Evolutionary conservation across 2,329 filamentous ascomycete species (phyloP).

Genomic region (Hypoxylon sp.): DNA sequence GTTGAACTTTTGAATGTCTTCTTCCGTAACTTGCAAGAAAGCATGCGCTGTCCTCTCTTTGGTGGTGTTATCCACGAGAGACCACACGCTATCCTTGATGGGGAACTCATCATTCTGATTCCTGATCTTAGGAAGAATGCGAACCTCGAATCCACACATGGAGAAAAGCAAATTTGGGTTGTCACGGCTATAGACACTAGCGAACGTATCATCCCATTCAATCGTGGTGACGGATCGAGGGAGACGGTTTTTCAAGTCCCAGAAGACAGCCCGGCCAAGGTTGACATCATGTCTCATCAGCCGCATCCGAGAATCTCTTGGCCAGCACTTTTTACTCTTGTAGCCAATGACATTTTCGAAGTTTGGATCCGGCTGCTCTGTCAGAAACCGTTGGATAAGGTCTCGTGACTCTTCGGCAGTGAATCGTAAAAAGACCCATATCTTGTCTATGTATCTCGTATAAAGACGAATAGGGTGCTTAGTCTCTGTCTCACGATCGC

Average conservation of each 20-base stretch:
- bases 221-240: conserved; percentile 96
- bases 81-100: conserved; percentile 98
- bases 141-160: conserved; percentile 98
- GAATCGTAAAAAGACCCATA: conserved; percentile 98
- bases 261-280: conserved; percentile 95
- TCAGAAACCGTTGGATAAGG: conserved; percentile 96
- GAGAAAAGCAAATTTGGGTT: conserved; percentile 98
- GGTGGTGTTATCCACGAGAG: conserved; percentile 92
- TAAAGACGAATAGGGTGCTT: conserved; percentile 98
- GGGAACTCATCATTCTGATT: conserved; percentile 97
- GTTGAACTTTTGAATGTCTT: conserved; percentile 99
- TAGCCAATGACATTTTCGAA: conserved; percentile 99
- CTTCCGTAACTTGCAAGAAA: conserved; percentile 96
- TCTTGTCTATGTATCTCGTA: conserved; percentile 96
- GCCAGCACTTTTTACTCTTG: conserved; percentile 99
- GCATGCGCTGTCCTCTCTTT: conserved; percentile 98
- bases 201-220: conserved; percentile 99
- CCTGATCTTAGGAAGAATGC: conserved; percentile 93
- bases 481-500: conserved; percentile 90
- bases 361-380: conserved; percentile 97
- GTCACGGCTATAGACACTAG: conserved; percentile 96
- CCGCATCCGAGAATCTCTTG: conserved; percentile 95
- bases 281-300: conserved; percentile 99
- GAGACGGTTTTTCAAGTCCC: conserved; percentile 97
- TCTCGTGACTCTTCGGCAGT: conserved; percentile 94